Percentiles rank a stretch among this genome's conserved stretches.
phyloP scores from a whole-genome alignment of 495 filamentous ascomycete species.

The Chaetomidium leptoderma region DNA sequence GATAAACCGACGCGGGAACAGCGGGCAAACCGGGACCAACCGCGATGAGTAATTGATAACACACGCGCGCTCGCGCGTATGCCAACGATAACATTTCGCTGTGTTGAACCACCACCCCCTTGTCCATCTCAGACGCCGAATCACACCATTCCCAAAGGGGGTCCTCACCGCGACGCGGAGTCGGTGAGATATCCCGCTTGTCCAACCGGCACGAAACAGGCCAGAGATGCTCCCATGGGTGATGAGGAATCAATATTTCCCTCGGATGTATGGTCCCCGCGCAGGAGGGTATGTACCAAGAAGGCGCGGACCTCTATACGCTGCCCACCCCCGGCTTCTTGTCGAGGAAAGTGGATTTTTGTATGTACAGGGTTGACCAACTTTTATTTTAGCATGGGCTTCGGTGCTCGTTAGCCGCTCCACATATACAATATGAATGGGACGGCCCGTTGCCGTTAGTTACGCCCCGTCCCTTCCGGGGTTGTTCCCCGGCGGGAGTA shows the following conservation, averaged over 20 bases:
- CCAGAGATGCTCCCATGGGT: not conserved
- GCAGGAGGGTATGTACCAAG: not conserved
- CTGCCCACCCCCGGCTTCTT: not conserved
- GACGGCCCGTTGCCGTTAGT: constrained; percentile 5
- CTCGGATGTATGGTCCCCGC: too few species aligned
- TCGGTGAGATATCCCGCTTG: not conserved
- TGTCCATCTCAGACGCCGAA: not conserved
- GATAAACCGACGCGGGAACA: too few species aligned
- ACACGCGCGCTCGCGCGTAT: too few species aligned
- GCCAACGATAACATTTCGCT: too few species aligned
- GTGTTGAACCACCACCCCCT: too few species aligned
- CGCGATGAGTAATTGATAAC: not conserved
- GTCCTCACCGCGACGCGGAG: not conserved
- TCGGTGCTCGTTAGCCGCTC: not conserved
- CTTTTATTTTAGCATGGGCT: not conserved
- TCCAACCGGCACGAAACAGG: not conserved
- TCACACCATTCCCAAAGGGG: not conserved
- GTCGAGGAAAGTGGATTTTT: not conserved
- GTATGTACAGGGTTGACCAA: not conserved
- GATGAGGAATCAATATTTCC: too few species aligned
- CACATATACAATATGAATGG: not conserved
- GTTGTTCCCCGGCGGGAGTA: too few species aligned
- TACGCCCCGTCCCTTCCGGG: not conserved
- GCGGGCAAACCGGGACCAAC: too few species aligned
- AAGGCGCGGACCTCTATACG: not conserved